Percentiles rank a stretch among this genome's conserved stretches.
Conservation (phyloP, 2,329 filamentous ascomycete genomes). For the Dothideomycetes sp. region DNA sequence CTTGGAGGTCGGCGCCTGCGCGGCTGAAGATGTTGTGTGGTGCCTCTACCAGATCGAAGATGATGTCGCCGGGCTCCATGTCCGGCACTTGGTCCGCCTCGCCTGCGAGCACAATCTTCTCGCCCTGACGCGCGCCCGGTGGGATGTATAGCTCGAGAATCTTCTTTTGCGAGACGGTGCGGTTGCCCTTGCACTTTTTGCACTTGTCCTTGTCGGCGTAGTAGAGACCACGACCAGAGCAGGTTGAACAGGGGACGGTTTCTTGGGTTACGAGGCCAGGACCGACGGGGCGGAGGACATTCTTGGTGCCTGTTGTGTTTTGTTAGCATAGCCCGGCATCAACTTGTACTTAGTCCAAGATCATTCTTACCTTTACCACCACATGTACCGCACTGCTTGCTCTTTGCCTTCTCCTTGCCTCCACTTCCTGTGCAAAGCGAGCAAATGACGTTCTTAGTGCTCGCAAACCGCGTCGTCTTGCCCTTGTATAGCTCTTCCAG, state of each 20-base stretch:
- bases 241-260: conserved; percentile 69
- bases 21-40: conserved; percentile 73
- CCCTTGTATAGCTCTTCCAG: conserved; percentile 97
- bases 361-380: conserved; percentile 53
- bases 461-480: conserved; percentile 93
- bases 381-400: conserved; percentile 73
- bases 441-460: conserved; percentile 89
- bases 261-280: conserved; percentile 78
- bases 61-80: conserved; percentile 81
- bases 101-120: conserved; percentile 80
- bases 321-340: conserved; percentile 2
- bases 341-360: too few relatives aligned
- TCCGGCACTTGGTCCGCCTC: conserved; percentile 90
- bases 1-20: conserved; percentile 72
- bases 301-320: conserved; percentile 46
- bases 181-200: conserved; percentile 96
- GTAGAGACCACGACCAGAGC: conserved; percentile 72
- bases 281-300: conserved; percentile 71
- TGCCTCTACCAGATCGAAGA: conserved; percentile 77
- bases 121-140: conserved; percentile 65
- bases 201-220: conserved; percentile 96
- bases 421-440: conserved; percentile 77
- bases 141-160: conserved; percentile 94
- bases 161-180: conserved; percentile 80
- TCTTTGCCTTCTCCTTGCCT: conserved; percentile 83